These are phyloP conservation scores for Deinandra increscens DNA, from an alignment of 129 eudicot genomes.

Conservation along the genomic window DNA sequence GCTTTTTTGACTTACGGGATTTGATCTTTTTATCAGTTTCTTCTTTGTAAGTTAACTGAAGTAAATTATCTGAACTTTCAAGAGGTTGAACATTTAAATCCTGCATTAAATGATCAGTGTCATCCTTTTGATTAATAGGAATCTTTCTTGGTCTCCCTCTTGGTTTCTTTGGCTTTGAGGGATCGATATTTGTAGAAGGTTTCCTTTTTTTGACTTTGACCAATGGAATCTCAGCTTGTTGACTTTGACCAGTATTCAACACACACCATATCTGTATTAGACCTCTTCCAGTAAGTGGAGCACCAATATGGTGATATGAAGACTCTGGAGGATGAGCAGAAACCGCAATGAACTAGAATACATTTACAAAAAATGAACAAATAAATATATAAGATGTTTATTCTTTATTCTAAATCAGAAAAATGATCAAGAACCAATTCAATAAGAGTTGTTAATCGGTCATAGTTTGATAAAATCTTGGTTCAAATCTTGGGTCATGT, in stretches of 20 bases:
- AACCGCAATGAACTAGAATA: slow-evolving; percentile 74
- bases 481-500: background rate
- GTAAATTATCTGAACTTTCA: slow-evolving; percentile 21
- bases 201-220: slow-evolving; percentile 34
- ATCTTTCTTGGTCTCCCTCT: slow-evolving; percentile 49
- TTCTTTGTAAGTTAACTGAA: slow-evolving; percentile 1
- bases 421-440: background rate
- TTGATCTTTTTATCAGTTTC: slow-evolving; percentile 8
- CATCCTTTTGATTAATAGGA: slow-evolving; percentile 23
- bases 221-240: slow-evolving; percentile 31
- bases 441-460: background rate
- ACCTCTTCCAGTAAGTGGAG: slow-evolving; percentile 82
- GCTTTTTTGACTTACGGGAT: slow-evolving; percentile 25
- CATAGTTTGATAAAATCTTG: background rate
- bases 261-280: slow-evolving; percentile 87
- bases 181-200: slow-evolving; percentile 13
- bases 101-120: slow-evolving; percentile 11
- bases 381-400: slow-evolving; percentile 13
- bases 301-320: slow-evolving; percentile 84
- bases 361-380: slow-evolving; percentile 11
- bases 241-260: slow-evolving; percentile 33
- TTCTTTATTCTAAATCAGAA: background rate
- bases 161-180: slow-evolving; percentile 27
- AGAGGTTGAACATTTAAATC: slow-evolving; percentile 26
- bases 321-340: slow-evolving; percentile 99